phyloP scores from a whole-genome alignment of 2,329 filamentous ascomycete species.

The Penicillium sp. region DNA sequence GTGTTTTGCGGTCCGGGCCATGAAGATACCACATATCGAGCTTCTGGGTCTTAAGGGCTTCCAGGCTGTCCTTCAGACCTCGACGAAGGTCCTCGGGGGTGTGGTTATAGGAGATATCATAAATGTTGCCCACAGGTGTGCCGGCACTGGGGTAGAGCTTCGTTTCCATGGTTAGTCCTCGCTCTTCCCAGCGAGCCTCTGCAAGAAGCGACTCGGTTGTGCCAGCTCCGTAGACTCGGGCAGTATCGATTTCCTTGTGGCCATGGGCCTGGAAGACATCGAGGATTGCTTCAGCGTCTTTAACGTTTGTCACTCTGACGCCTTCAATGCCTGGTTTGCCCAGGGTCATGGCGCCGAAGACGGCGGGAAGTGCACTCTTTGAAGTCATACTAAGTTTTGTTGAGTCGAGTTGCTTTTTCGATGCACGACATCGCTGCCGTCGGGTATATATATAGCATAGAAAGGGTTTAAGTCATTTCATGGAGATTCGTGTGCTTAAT shows the following conservation, averaged over 20 bases:
- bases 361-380: not conserved
- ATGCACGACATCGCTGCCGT: too few relatives aligned
- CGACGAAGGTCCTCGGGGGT: slow-evolving; percentile 37
- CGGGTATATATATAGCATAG: too few relatives aligned
- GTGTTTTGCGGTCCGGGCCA: slow-evolving; percentile 53
- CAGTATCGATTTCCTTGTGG: slow-evolving; percentile 36
- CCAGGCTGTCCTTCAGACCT: slow-evolving; percentile 41
- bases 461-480: too few relatives aligned
- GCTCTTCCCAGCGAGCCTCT: slow-evolving; percentile 37
- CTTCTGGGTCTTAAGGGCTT: slow-evolving; percentile 44
- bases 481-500: too few relatives aligned
- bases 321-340: slow-evolving; percentile 33
- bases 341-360: slow-evolving; percentile 46
- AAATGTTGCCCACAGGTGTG: slow-evolving; percentile 17
- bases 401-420: too few relatives aligned
- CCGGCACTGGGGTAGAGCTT: slow-evolving; percentile 45
- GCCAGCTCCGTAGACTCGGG: slow-evolving; percentile 34
- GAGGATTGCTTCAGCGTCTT: too few relatives aligned
- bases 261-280: slow-evolving; percentile 34
- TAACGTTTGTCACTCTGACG: too few relatives aligned
- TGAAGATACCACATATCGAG: slow-evolving; percentile 58
- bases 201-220: slow-evolving; percentile 41
- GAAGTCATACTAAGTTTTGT: not conserved
- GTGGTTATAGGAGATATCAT: slow-evolving; percentile 32
- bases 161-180: slow-evolving; percentile 48